phyloP scores from a whole-genome alignment of 1,284 basidiomycete genomes.

The Pyrrhoderma noxium region DNA sequence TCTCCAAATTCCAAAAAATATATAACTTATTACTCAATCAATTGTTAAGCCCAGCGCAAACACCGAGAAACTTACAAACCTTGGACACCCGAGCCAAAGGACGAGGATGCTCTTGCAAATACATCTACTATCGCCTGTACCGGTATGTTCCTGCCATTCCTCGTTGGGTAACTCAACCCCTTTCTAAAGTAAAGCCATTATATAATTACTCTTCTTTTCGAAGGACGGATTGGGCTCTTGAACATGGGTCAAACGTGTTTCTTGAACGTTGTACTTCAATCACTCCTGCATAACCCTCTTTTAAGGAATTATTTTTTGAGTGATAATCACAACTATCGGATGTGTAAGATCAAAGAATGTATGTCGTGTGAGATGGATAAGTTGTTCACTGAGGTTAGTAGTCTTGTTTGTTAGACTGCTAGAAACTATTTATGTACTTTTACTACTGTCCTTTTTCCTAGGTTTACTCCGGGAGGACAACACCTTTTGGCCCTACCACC shows the following conservation, averaged over 20 bases:
- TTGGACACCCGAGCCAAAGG: slow-evolving; percentile 36
- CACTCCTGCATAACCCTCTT: slow-evolving; percentile 89
- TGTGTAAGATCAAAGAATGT: slow-evolving; percentile 73
- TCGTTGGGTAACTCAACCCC: neutral
- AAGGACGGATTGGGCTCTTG: slow-evolving; percentile 75
- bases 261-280: slow-evolving; percentile 88
- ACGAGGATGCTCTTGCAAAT: slow-evolving; percentile 31
- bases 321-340: slow-evolving; percentile 70
- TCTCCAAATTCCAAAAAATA: neutral
- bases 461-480: slow-evolving; percentile 66
- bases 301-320: slow-evolving; percentile 86
- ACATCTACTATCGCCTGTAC: slow-evolving; percentile 49
- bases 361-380: slow-evolving; percentile 94
- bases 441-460: slow-evolving; percentile 29
- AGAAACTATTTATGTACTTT: too few relatives aligned
- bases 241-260: slow-evolving; percentile 96
- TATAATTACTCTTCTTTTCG: slow-evolving; percentile 24
- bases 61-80: slow-evolving; percentile 36
- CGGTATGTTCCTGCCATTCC: slow-evolving; percentile 32
- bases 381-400: slow-evolving; percentile 73
- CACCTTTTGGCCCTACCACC: slow-evolving; percentile 75
- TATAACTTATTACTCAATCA: neutral
- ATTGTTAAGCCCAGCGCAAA: slow-evolving; percentile 31
- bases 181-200: slow-evolving; percentile 6
- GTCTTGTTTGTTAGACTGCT: neutral